Evolutionary conservation across 1,284 basidiomycete genomes (phyloP), one percentile per base, ranked within the genome.

Genomic region (Spongispora temasekensis): DNA sequence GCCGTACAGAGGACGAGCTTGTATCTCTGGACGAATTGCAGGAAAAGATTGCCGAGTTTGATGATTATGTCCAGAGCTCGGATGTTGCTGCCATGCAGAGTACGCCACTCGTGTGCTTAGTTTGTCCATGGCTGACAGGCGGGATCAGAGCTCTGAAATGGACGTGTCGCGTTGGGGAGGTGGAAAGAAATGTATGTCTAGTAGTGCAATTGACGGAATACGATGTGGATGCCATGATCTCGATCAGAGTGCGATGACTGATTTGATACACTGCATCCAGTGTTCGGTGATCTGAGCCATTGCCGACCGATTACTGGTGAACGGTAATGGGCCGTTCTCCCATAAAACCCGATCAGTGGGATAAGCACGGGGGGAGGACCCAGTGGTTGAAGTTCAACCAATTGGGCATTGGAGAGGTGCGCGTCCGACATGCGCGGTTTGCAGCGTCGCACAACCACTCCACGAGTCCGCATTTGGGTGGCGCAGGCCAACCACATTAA

Each of bases 11-110:
- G 90, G 94, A 97, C 66, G 96, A 97, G 72, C 93, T 96, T 71
- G 90, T 99, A 63, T 97, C 95, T 23, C 81, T 92, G 66, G 95
- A 98, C 68, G 95, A 98, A 51, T 86, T 99, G 67, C 95, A 98
- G 79, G 95, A 97, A 74, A 84, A 90, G 81, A 82, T 96, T 64
- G 79, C 80, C 21, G 93, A 92, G 72, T 89, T 95, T 70, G 96
- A 98, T 61, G 97, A 99, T 76, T 95, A 92, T 77, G 90, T 98
- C 68, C 97, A 99, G 85, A 96, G 93, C 76, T 84, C 91, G 52
- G 97, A 99, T 77, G 75, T 98, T 65, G 89, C 89, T 68, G 93
- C 92, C 64, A 94, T 94, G 91, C 92, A 94, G 77, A 94, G 91
- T 93, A 74, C 67, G 89, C 79, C 50, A 5, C 30, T 57, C 15